phyloP scores from a whole-genome alignment of 495 filamentous ascomycete genomes.

The Talaromyces trachyspermus region DNA sequence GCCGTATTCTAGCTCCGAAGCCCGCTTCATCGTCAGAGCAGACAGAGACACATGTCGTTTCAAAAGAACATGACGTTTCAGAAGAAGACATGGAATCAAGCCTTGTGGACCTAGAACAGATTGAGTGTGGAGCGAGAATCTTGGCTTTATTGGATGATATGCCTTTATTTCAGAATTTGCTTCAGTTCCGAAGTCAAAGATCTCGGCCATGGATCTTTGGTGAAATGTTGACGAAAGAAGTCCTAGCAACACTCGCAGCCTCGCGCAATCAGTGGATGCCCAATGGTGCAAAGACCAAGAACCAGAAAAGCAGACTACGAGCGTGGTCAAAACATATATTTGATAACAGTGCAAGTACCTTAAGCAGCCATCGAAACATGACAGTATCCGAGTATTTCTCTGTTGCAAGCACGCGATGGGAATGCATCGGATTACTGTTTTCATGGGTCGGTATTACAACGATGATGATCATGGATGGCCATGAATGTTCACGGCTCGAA shows the following conservation, averaged over 20 bases:
- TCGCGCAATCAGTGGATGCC: neutral
- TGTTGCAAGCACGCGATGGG: neutral
- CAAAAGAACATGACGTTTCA: no score
- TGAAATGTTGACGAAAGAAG: neutral
- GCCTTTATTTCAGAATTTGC: neutral
- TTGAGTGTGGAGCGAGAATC: neutral
- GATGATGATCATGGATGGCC: neutral
- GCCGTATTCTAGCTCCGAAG: no score
- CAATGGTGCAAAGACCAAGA: neutral
- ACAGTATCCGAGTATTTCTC: neutral
- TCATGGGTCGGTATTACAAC: neutral
- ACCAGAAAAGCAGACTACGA: neutral
- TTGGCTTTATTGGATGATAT: neutral
- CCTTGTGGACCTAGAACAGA: neutral
- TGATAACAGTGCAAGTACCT: neutral
- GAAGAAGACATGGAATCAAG: neutral
- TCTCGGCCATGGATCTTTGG: neutral
- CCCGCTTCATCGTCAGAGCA: no score
- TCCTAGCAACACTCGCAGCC: neutral
- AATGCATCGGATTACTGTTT: slow-evolving; percentile 3
- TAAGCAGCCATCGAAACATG: neutral
- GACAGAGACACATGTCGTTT: no score
- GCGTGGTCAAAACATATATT: neutral
- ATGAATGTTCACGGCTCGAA: neutral
- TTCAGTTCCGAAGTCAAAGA: neutral